These are phyloP conservation scores for Saccharomycopsis amapae DNA, from an alignment of 805 yeast genomes.

Conservation along the genomic window DNA sequence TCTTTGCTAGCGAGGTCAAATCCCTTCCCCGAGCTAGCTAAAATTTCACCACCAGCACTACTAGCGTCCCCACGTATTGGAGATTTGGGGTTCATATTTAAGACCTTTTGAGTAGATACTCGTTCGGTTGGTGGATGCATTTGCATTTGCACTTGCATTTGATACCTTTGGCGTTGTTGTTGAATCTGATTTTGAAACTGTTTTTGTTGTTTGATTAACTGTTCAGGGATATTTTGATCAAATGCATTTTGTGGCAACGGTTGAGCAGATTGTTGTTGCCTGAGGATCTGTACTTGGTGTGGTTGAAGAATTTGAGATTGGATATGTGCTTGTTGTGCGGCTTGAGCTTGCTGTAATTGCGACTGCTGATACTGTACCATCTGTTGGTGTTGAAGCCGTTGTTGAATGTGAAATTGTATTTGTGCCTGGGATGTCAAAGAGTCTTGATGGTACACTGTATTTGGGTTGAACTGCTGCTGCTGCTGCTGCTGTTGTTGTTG, in stretches of 20 bases:
- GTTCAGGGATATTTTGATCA: not conserved
- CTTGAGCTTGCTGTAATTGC: no score
- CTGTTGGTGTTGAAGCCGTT: not conserved
- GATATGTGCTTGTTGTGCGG: no score
- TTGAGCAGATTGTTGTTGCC: constrained; percentile 2
- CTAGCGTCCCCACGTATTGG: no score
- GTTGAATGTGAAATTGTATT: constrained; percentile 3
- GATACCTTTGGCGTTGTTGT: constrained; percentile 18
- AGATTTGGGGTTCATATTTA: no score
- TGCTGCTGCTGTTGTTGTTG: constrained; percentile 11
- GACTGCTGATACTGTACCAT: no score
- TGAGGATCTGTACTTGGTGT: no score
- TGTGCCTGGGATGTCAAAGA: no score
- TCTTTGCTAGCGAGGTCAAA: not conserved
- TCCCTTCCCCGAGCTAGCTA: not conserved
- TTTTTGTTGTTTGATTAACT: not conserved
- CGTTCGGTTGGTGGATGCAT: not conserved
- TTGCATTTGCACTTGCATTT: constrained; percentile 6
- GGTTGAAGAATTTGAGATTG: no score
- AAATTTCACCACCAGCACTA: not conserved
- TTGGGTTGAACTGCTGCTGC: constrained; percentile 16
- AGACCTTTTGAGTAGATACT: not conserved
- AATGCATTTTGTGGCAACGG: not conserved
- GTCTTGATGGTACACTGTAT: no score
- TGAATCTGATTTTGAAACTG: constrained; percentile 17